Percentiles rank a stretch among this genome's conserved stretches.
These are phyloP conservation scores for Cudoniella acicularis DNA, from an alignment of 495 filamentous ascomycete genomes.

Conservation along the genomic window DNA sequence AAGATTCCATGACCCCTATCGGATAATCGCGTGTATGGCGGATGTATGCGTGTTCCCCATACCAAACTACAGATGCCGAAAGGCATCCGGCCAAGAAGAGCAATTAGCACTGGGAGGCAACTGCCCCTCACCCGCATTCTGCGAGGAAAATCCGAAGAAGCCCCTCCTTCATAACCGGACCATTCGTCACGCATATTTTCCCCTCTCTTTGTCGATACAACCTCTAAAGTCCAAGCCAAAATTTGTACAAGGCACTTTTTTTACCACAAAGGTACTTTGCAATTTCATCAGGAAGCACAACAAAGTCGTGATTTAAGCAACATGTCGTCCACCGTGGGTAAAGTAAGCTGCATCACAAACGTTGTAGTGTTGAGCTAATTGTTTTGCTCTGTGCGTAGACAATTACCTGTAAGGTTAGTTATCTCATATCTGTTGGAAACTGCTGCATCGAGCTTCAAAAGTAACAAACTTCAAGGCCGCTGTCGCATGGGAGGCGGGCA, in stretches of 20 bases:
- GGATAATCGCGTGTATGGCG: background rate
- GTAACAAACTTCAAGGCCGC: constrained; percentile 60
- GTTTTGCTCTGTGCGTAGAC: constrained; percentile 41
- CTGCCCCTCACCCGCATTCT: background rate
- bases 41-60: background rate
- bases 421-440: constrained; percentile 27
- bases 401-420: constrained; percentile 66
- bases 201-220: background rate
- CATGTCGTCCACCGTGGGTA: background rate
- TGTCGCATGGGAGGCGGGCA: constrained; percentile 91
- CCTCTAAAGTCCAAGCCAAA: background rate
- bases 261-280: background rate
- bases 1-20: background rate
- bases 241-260: background rate
- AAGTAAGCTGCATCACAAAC: background rate
- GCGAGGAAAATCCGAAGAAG: background rate
- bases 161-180: background rate
- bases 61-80: background rate
- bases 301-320: background rate
- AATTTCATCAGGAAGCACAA: too few relatives aligned
- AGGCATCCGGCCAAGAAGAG: background rate
- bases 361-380: background rate
- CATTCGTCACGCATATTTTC: background rate
- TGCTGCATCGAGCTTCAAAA: background rate
- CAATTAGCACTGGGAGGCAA: background rate